These are phyloP conservation scores for Diaporthe citri DNA, from an alignment of 2,329 filamentous ascomycete species.

Conservation along the genomic window DNA sequence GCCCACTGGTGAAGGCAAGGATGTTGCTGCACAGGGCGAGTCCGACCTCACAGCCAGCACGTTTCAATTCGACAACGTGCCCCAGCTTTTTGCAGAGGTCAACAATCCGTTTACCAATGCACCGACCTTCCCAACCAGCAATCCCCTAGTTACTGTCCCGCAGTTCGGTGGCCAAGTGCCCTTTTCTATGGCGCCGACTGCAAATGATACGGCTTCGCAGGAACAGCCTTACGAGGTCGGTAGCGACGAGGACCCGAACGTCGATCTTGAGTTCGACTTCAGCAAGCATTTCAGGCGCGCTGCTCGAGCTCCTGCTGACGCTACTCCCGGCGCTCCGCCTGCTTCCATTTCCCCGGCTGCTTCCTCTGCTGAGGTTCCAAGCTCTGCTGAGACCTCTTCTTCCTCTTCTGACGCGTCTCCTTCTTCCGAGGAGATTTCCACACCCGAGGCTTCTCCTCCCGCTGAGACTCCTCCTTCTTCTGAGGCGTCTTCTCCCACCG, in stretches of 20 bases:
- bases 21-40: not conserved
- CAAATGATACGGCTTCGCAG: not conserved
- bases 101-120: not conserved
- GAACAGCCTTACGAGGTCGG: not conserved
- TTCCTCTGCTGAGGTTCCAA: not conserved
- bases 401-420: not conserved
- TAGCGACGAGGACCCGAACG: not conserved
- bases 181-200: too few species aligned
- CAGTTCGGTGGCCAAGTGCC: not conserved
- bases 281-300: not conserved
- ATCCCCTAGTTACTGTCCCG: not conserved
- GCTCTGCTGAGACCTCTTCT: not conserved
- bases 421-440: not conserved
- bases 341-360: not conserved
- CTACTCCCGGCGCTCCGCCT: not conserved
- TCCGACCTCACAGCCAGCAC: not conserved
- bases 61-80: not conserved
- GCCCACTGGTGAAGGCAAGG: not conserved
- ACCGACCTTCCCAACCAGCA: not conserved
- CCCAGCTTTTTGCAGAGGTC: not conserved
- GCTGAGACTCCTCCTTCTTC: not conserved
- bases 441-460: not conserved
- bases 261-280: not conserved
- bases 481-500: not conserved
- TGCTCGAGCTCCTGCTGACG: not conserved